Conservation (phyloP, 2,329 filamentous ascomycete genomes). For the Pseudocercospora eumusae region DNA sequence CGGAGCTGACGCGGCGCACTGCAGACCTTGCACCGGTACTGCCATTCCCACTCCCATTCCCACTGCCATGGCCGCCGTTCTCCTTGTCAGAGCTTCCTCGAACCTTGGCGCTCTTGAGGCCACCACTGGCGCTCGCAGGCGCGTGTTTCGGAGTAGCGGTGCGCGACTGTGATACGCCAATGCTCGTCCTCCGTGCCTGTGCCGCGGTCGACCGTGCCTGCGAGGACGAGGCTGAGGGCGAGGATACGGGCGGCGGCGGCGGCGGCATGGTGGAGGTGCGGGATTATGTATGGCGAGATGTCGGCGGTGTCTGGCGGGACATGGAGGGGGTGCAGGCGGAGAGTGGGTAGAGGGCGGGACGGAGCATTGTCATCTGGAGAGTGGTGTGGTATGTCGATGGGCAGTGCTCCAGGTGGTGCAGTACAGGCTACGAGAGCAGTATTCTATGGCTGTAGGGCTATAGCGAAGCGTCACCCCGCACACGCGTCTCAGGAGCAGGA, state of each 20-base stretch:
- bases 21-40: slow-evolving; percentile 10
- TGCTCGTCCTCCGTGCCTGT: slow-evolving; percentile 18
- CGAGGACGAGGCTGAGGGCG: slow-evolving; percentile 15
- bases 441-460: not conserved
- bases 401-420: not conserved
- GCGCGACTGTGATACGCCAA: slow-evolving; percentile 22
- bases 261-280: slow-evolving; percentile 18
- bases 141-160: slow-evolving; percentile 26
- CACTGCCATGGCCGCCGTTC: slow-evolving; percentile 17
- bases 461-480: not conserved
- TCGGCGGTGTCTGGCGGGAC: slow-evolving; percentile 10
- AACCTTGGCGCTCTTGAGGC: slow-evolving; percentile 27
- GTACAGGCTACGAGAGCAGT: not conserved
- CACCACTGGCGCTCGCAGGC: slow-evolving; percentile 20
- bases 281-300: slow-evolving; percentile 1
- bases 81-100: slow-evolving; percentile 35
- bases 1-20: slow-evolving; percentile 20
- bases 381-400: too few relatives aligned
- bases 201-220: slow-evolving; percentile 15
- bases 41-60: slow-evolving; percentile 1
- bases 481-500: too few relatives aligned
- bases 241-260: not conserved
- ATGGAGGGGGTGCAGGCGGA: slow-evolving; percentile 10
- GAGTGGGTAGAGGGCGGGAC: not conserved
- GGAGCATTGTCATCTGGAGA: not conserved